Evolutionary conservation across 1,284 basidiomycete species (phyloP).

Genomic region (Omphalotus olearius): DNA sequence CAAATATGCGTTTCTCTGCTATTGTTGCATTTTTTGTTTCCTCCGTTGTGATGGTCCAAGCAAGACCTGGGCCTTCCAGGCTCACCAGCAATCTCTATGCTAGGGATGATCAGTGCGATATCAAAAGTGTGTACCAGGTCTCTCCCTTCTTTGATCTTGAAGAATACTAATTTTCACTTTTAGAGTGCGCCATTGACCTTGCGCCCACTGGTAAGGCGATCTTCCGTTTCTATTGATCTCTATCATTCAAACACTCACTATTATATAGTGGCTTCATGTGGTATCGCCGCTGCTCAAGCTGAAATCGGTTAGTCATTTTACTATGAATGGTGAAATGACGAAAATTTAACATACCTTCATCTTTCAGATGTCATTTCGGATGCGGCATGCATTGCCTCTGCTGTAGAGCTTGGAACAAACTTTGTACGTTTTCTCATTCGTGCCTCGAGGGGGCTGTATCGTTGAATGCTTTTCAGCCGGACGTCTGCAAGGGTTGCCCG

Average conservation of each 20-base stretch:
- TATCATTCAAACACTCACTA: no score
- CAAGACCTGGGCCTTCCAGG: constrained; percentile 1
- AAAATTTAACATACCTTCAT: background rate
- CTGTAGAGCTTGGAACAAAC: background rate
- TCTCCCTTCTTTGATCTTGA: background rate
- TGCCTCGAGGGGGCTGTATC: no score
- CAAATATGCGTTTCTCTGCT: constrained; percentile 1
- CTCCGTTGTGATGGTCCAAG: background rate
- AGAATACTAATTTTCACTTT: background rate
- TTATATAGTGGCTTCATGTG: background rate
- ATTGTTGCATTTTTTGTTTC: background rate
- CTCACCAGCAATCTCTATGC: background rate
- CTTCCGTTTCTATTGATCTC: no score
- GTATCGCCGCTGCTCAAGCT: constrained; percentile 2
- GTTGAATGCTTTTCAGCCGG: no score
- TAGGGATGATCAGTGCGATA: background rate
- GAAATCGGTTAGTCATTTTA: constrained; percentile 2
- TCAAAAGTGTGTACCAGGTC: background rate
- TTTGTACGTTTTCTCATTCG: background rate
- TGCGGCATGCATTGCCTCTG: constrained; percentile 1
- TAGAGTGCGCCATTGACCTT: constrained; percentile 3
- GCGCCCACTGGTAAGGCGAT: background rate
- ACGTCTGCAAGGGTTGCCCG: no score
- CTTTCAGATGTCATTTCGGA: constrained; percentile 3
- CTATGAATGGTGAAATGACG: background rate